These are phyloP conservation scores for Helianthus tuberosus DNA, from an alignment of 129 eudicot genomes.

Conservation along the genomic window DNA sequence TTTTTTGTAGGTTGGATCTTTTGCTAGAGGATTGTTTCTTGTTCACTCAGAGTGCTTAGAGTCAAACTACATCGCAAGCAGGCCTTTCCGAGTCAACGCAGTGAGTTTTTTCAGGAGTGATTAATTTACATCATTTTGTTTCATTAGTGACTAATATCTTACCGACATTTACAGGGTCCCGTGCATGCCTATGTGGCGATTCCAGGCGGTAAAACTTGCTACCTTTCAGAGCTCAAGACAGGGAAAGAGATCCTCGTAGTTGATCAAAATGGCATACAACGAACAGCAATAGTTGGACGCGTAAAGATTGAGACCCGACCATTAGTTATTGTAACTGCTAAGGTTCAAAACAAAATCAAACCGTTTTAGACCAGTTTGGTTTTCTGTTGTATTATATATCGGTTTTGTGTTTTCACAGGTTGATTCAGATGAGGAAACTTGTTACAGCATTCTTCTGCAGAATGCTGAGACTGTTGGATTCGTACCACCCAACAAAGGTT, in stretches of 20 bases:
- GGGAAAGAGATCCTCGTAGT: constrained; percentile 86
- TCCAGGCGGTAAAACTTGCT: constrained; percentile 94
- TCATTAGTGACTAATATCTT: constrained; percentile 5
- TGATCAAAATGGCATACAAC: constrained; percentile 72
- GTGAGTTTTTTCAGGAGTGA: constrained; percentile 48
- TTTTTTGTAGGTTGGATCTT: constrained; percentile 78
- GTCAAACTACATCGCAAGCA: constrained; percentile 88
- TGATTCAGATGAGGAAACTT: constrained; percentile 44
- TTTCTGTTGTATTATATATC: background rate
- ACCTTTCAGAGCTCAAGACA: constrained; percentile 88
- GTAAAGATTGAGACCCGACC: constrained; percentile 92
- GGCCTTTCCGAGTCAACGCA: constrained; percentile 98
- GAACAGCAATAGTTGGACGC: constrained; percentile 92
- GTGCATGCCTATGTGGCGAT: constrained; percentile 94
- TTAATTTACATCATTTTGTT: background rate
- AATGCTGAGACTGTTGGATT: constrained; percentile 94
- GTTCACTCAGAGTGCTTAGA: constrained; percentile 98
- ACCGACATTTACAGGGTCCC: constrained; percentile 66
- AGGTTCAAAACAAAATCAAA: constrained; percentile 45
- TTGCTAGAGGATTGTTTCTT: constrained; percentile 95
- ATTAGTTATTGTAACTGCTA: constrained; percentile 76
- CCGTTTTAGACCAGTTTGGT: background rate
- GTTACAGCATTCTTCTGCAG: constrained; percentile 75
- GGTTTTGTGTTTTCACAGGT: constrained; percentile 36
- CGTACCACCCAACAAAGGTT: constrained; percentile 65